These are phyloP conservation scores for Phylloporus sp. DNA, from an alignment of 768 basidiomycete species.

Conservation along the genomic window DNA sequence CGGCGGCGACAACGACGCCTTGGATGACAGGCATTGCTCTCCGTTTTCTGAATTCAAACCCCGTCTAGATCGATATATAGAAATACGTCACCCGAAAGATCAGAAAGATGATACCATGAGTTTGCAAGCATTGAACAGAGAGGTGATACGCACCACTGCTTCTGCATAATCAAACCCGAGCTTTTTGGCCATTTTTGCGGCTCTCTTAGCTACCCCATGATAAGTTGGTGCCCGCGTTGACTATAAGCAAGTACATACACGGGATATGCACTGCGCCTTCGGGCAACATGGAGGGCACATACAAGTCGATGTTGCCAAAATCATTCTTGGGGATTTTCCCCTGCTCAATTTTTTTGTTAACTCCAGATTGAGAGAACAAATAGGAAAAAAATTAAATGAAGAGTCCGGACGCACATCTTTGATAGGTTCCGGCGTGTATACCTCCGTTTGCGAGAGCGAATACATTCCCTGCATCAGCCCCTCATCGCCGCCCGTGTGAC, in stretches of 20 bases:
- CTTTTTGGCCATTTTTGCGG: constrained; percentile 82
- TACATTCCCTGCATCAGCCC: constrained; percentile 87
- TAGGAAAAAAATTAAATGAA: constrained; percentile 3
- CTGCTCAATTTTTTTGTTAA: constrained; percentile 38
- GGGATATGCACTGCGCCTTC: constrained; percentile 82
- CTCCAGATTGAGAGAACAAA: neutral
- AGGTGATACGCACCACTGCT: constrained; percentile 72
- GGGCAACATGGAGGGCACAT: constrained; percentile 93
- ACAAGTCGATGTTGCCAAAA: constrained; percentile 96
- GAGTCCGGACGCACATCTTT: constrained; percentile 76
- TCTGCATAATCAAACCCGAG: constrained; percentile 90
- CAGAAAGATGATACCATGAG: constrained; percentile 5
- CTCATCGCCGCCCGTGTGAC: constrained; percentile 39
- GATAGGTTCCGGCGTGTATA: constrained; percentile 76
- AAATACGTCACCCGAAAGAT: neutral
- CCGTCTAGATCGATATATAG: constrained; percentile 52
- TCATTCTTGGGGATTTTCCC: constrained; percentile 92
- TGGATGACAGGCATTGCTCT: constrained; percentile 80
- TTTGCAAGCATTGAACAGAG: constrained; percentile 1
- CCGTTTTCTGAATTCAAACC: constrained; percentile 95
- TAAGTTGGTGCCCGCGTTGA: constrained; percentile 11
- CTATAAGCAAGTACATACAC: constrained; percentile 52
- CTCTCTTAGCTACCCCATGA: constrained; percentile 63
- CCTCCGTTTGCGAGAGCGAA: constrained; percentile 77
- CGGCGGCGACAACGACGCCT: constrained; percentile 83